A percentile compares a stretch with the other conserved stretches of the same genome.
Evolutionary conservation across 176 grass and related monocot genomes (phyloP).

Genomic region (Aegilops bicornis): DNA sequence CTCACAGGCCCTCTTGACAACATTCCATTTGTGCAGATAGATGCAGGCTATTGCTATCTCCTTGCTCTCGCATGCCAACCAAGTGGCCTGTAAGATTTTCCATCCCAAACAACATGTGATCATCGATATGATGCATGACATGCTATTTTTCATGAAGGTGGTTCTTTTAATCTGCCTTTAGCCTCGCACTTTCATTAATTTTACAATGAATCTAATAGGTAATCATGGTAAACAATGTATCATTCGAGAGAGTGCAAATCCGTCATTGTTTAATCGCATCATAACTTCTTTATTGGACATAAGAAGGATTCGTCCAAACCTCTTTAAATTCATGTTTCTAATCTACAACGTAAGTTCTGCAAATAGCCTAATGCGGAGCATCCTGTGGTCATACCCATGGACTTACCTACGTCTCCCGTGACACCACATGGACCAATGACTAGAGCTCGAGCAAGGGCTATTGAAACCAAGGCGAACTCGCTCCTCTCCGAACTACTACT

Average conservation of each 20-base stretch:
- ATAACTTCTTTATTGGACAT: not conserved
- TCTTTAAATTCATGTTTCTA: not conserved
- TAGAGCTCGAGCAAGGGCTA: too few species aligned
- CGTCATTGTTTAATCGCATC: not conserved
- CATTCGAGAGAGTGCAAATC: not conserved
- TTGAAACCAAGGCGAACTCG: too few species aligned
- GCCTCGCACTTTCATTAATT: not conserved
- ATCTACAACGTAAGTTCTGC: not conserved
- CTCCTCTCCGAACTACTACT: too few species aligned
- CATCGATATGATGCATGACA: slow-evolving; percentile 1
- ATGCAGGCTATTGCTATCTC: slow-evolving; percentile 86
- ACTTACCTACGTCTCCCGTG: too few species aligned
- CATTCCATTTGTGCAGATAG: slow-evolving; percentile 84
- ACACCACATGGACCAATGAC: too few species aligned
- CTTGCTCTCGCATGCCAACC: slow-evolving; percentile 77
- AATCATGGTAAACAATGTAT: not conserved
- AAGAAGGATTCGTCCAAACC: not conserved
- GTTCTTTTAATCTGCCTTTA: not conserved
- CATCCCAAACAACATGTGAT: not conserved
- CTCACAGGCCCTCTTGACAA: slow-evolving; percentile 75
- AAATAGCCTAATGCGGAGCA: too few species aligned
- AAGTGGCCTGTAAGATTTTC: slow-evolving; percentile 74
- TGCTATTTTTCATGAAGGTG: not conserved
- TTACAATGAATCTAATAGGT: not conserved
- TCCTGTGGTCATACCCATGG: too few species aligned